These are phyloP conservation scores for Orbilia javanica DNA, from an alignment of 2,329 filamentous ascomycete species.

Conservation along the genomic window DNA sequence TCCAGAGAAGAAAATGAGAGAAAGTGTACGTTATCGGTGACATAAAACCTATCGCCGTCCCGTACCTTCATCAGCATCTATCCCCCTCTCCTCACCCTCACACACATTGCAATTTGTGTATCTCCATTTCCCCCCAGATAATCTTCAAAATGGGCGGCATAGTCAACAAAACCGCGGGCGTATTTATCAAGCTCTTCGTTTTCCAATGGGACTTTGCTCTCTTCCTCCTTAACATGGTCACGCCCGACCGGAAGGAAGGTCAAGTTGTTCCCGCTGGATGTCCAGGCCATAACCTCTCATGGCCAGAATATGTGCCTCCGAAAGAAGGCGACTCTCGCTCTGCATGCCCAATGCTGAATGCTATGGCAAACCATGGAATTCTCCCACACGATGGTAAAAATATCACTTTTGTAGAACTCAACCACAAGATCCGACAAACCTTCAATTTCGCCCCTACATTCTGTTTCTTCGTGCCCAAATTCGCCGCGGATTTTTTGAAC, in stretches of 20 bases:
- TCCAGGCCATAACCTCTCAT: conserved; percentile 64
- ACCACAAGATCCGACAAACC: conserved; percentile 65
- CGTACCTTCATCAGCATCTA: neutral
- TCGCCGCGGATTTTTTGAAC: conserved; percentile 66
- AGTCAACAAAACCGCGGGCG: conserved; percentile 54
- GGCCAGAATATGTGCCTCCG: conserved; percentile 65
- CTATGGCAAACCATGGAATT: conserved; percentile 69
- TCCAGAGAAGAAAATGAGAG: conserved; percentile 6
- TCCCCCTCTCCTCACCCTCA: neutral
- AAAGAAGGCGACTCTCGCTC: conserved; percentile 64
- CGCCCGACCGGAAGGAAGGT: conserved; percentile 64
- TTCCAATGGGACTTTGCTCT: conserved; percentile 65
- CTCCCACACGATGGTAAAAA: conserved; percentile 68
- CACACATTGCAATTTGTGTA: neutral
- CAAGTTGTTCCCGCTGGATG: conserved; percentile 64
- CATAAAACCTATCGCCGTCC: conserved; percentile 45
- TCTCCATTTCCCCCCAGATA: neutral
- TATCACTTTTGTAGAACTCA: conserved; percentile 65
- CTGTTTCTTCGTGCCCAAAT: conserved; percentile 61
- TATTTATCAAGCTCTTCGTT: conserved; percentile 64
- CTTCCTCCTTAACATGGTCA: conserved; percentile 65
- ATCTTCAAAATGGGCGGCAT: conserved; percentile 48
- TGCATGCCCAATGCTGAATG: conserved; percentile 70
- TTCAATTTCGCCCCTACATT: conserved; percentile 66
- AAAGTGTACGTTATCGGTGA: neutral